Conservation (phyloP, 1,139 yeast genomes). For the Nadsonia commutata region DNA sequence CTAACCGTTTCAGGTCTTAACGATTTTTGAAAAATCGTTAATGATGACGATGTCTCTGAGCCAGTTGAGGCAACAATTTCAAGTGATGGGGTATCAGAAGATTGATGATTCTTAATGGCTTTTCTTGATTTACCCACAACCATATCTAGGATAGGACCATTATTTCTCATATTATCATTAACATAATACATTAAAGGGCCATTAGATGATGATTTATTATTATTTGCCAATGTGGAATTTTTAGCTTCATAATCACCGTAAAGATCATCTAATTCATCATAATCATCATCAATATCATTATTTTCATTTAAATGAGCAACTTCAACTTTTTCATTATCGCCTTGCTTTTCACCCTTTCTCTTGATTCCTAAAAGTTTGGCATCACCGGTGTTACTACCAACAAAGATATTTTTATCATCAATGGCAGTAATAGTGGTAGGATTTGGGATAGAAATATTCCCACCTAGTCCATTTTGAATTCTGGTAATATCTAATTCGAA, state of each 20-base stretch:
- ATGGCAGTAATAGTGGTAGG: constrained; percentile 14
- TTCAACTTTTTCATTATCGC: constrained; percentile 19
- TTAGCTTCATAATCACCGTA: constrained; percentile 10
- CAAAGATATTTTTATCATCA: constrained; percentile 21
- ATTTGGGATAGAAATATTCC: constrained; percentile 10
- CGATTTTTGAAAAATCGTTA: constrained; percentile 56
- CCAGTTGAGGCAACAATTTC: constrained; percentile 55
- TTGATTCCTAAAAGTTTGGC: constrained; percentile 27
- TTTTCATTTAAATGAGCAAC: background rate
- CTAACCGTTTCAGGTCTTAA: constrained; percentile 63
- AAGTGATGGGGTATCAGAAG: constrained; percentile 2
- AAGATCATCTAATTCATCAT: constrained; percentile 26
- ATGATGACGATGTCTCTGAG: constrained; percentile 35
- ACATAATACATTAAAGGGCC: constrained; percentile 14
- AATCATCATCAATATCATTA: constrained; percentile 24
- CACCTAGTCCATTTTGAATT: constrained; percentile 7
- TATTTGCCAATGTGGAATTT: constrained; percentile 1
- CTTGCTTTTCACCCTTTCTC: constrained; percentile 13
- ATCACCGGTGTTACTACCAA: constrained; percentile 33
- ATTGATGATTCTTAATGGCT: constrained; percentile 14
- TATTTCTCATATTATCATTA: constrained; percentile 44
- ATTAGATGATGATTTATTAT: constrained; percentile 1
- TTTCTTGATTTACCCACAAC: constrained; percentile 43
- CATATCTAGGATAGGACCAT: constrained; percentile 65
- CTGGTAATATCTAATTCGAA: constrained; percentile 20